Percentiles rank a stretch among this genome's conserved stretches.
Conservation (phyloP, 176 grass and related monocot species). For the Cenchrus fungigraminus region DNA sequence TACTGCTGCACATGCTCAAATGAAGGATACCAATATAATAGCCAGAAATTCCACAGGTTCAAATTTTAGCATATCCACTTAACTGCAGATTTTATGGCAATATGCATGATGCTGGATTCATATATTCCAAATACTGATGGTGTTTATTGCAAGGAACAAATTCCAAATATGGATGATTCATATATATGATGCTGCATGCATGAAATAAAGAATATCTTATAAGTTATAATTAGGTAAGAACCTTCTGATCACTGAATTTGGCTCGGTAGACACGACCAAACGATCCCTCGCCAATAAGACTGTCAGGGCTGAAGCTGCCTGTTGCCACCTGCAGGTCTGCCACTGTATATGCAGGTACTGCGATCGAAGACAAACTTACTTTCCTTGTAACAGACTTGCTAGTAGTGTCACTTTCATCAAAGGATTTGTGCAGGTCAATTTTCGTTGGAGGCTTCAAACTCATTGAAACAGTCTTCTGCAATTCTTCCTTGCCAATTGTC, state of each 20-base stretch:
- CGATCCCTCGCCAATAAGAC: slow-evolving; percentile 82
- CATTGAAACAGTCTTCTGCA: slow-evolving; percentile 69
- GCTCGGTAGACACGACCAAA: slow-evolving; percentile 79
- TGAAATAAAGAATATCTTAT: slow-evolving; percentile 18
- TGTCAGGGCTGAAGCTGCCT: slow-evolving; percentile 81
- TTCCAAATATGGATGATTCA: background rate
- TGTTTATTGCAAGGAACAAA: background rate
- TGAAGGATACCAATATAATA: background rate
- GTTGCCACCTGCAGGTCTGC: slow-evolving; percentile 93
- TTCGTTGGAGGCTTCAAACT: slow-evolving; percentile 89
- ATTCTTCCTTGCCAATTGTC: slow-evolving; percentile 49
- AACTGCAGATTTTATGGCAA: background rate
- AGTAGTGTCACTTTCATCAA: slow-evolving; percentile 65
- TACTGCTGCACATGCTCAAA: background rate
- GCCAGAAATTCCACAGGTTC: slow-evolving; percentile 5
- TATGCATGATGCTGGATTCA: no score
- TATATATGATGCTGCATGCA: background rate
- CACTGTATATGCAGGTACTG: slow-evolving; percentile 74
- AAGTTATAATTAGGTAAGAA: slow-evolving; percentile 34
- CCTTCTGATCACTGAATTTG: slow-evolving; percentile 81
- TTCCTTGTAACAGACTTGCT: slow-evolving; percentile 67
- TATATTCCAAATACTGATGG: background rate
- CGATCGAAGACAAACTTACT: slow-evolving; percentile 67
- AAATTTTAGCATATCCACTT: slow-evolving; percentile 18
- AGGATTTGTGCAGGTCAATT: slow-evolving; percentile 77